Evolutionary conservation across 176 grass and related monocot species (phyloP), one percentile per base, ranked within the genome.

Genomic region (Metroxylon sagu): DNA sequence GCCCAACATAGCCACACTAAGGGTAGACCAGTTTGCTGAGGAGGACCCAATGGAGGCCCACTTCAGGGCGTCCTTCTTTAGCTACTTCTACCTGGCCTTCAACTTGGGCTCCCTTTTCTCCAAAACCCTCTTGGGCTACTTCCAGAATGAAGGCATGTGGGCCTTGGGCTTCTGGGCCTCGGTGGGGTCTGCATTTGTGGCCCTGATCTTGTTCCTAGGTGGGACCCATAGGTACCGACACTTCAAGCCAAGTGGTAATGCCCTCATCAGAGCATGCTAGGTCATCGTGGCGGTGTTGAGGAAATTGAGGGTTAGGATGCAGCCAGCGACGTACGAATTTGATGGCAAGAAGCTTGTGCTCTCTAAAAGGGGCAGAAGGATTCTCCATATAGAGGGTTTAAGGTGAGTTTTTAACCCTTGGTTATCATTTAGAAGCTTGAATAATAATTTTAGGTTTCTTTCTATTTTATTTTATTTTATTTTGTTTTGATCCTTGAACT

Each of bases 1-100:
- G 50, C 64, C 64, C 5, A 67, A 67, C 26, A 53, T 67, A 16
- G 64, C 64, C 16, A 53, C 49, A 49, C 53, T 67, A 10, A 49
- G 64, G 18, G 50, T 49, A 4, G 64, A 67, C 50, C 64, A 67
- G 26, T 67, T 67, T 50, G 64, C 53, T 50, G 17, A 5, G 26
- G 64, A 67, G 27, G 64, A 67, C 50, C 50, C 51, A 0, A 14
- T 12, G 25, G 64, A 67, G 5, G 23, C 64, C 16, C 50, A 15
- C 26, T 67, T 16, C 25, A 67, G 31, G 25, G 16, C 21, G 6
- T 18, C 64, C 15, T 30, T 53, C 49, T 67, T 67, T 25, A 31
- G 64, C 26, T 54, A 67, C 64, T 67, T 67, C 64, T 67, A 67
- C 50, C 25, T 54, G 50, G 64, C 64, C 7, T 49, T 67, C 26